Conservation (phyloP, 176 grass and related monocot genomes). For the Luzula sylvatica region DNA sequence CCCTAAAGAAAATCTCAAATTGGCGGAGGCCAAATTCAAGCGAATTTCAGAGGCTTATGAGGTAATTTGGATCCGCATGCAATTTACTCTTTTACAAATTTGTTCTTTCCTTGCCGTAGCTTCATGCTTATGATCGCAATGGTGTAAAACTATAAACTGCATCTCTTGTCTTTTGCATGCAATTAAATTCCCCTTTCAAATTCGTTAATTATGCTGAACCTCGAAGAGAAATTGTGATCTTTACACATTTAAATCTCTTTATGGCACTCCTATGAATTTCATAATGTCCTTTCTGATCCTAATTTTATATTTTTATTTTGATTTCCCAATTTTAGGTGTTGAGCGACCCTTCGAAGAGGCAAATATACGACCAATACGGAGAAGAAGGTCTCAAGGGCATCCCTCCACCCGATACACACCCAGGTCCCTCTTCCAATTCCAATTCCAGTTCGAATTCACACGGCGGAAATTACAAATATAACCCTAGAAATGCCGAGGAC, state of each 20-base stretch:
- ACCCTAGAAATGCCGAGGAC: conserved; percentile 83
- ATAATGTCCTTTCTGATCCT: background rate
- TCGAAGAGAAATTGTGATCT: too few relatives aligned
- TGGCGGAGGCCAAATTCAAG: conserved; percentile 91
- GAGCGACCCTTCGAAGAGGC: conserved; percentile 73
- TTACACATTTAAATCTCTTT: too few relatives aligned
- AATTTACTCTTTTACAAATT: background rate
- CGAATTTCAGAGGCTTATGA: conserved; percentile 89
- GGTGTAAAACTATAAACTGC: background rate
- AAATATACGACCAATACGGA: conserved; percentile 72
- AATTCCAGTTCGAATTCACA: conserved; percentile 16
- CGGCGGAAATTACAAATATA: conserved; percentile 38
- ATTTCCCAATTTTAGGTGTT: conserved; percentile 69
- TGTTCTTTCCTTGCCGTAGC: background rate
- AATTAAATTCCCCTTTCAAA: background rate
- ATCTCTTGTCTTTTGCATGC: background rate
- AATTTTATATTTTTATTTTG: too few relatives aligned
- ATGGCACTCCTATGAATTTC: background rate
- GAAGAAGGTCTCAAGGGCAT: conserved; percentile 59
- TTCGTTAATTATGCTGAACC: too few relatives aligned
- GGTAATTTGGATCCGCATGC: conserved; percentile 25
- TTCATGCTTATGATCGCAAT: conserved; percentile 4
- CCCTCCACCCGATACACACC: conserved; percentile 42
- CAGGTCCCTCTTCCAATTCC: conserved; percentile 36
- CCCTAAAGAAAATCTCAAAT: conserved; percentile 46